Conservation (phyloP, 2,329 filamentous ascomycete genomes). For the Coniella vitis region DNA sequence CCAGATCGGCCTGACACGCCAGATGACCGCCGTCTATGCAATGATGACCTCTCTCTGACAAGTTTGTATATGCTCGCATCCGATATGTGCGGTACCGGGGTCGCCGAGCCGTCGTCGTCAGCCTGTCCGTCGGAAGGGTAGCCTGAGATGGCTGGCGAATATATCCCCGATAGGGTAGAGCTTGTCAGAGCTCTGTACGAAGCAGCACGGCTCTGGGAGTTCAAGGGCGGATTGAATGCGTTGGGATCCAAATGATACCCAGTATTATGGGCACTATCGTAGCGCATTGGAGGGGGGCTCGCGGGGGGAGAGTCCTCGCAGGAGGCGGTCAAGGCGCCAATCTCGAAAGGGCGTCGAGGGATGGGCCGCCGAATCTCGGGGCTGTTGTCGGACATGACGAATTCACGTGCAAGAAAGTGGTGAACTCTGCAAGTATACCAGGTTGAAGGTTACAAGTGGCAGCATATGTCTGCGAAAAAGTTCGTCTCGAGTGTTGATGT, state of each 20-base stretch:
- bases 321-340: conserved; percentile 42
- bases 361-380: conserved; percentile 60
- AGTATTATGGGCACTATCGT: conserved; percentile 37
- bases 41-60: conserved; percentile 33
- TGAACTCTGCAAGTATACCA: neutral
- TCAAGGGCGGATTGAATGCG: conserved; percentile 19
- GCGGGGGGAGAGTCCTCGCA: conserved; percentile 25
- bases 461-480: no score
- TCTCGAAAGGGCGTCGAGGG: conserved; percentile 64
- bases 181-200: conserved; percentile 83
- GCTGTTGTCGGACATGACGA: conserved; percentile 33
- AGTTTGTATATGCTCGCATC: conserved; percentile 40
- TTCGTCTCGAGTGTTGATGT: no score
- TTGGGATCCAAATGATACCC: conserved; percentile 30
- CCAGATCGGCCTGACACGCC: conserved; percentile 21
- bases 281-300: conserved; percentile 37
- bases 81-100: conserved; percentile 32
- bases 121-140: conserved; percentile 29
- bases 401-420: neutral
- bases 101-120: conserved; percentile 42
- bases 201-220: conserved; percentile 58
- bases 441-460: no score
- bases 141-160: conserved; percentile 57
- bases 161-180: conserved; percentile 88
- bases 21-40: conserved; percentile 28